Percentiles rank a stretch among this genome's conserved stretches.
These are phyloP conservation scores for Saprolegnia parasitica DNA, from an alignment of 352 stramenopile species.

Conservation along the genomic window DNA sequence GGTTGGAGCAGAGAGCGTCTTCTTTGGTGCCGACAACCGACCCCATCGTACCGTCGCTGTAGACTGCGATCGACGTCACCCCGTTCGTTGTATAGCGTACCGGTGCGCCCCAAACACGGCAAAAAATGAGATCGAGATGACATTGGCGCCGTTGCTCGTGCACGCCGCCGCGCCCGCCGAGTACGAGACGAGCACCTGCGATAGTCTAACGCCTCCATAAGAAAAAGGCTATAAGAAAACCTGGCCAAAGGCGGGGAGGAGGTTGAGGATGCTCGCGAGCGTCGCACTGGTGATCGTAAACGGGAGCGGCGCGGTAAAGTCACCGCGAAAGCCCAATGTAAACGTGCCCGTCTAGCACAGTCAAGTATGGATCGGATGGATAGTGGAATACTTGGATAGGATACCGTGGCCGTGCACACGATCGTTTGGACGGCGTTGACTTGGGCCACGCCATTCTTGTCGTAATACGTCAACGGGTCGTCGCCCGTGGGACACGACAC, in stretches of 20 bases:
- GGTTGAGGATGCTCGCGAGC: conserved; percentile 38
- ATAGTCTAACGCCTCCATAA: background rate
- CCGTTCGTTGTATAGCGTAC: conserved; percentile 57
- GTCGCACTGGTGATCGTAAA: conserved; percentile 36
- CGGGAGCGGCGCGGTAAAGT: conserved; percentile 48
- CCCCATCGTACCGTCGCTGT: conserved; percentile 39
- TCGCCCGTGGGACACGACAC: conserved; percentile 87
- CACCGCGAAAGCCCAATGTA: conserved; percentile 65
- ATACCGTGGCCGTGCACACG: conserved; percentile 44
- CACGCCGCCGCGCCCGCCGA: conserved; percentile 36
- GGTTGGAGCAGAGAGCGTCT: conserved; percentile 55
- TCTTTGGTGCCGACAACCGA: conserved; percentile 63
- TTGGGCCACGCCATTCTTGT: conserved; percentile 38
- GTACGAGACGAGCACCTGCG: conserved; percentile 43
- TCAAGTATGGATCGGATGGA: background rate
- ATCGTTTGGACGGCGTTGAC: conserved; percentile 78
- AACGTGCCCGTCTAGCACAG: conserved; percentile 47
- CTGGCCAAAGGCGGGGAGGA: conserved; percentile 45
- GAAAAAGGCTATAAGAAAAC: background rate
- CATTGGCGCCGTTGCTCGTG: conserved; percentile 44
- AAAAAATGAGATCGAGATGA: conserved; percentile 59
- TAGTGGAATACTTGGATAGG: too few relatives aligned
- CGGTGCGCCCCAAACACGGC: conserved; percentile 63
- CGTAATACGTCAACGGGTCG: conserved; percentile 68
- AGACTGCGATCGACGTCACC: conserved; percentile 46